phyloP scores from a whole-genome alignment of 768 basidiomycete species.

The Boletus vinaceobasis region DNA sequence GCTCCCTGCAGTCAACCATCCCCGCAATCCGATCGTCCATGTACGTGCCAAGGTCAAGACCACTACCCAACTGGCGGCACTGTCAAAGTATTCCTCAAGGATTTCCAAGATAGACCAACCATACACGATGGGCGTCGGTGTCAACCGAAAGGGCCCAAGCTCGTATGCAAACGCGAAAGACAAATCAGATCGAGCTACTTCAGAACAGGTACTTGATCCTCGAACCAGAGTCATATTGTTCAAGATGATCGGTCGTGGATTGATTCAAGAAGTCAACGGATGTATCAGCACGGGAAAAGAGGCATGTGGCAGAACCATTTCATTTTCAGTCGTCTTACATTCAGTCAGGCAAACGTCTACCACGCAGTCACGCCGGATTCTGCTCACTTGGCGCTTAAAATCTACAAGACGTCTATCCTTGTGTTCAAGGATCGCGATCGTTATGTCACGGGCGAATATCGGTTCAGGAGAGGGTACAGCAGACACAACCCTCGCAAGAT shows the following conservation, averaged over 20 bases:
- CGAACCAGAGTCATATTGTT: slow-evolving; percentile 92
- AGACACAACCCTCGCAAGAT: slow-evolving; percentile 95
- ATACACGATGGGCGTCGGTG: slow-evolving; percentile 64
- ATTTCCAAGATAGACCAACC: slow-evolving; percentile 74
- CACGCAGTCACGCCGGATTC: slow-evolving; percentile 64
- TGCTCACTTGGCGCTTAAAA: slow-evolving; percentile 85
- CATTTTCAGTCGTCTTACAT: slow-evolving; percentile 1
- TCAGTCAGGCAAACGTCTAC: slow-evolving; percentile 88
- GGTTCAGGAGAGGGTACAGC: slow-evolving; percentile 89
- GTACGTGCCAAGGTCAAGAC: slow-evolving; percentile 53
- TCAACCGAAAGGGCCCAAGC: slow-evolving; percentile 90
- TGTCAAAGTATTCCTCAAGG: slow-evolving; percentile 74
- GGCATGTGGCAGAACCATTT: slow-evolving; percentile 40
- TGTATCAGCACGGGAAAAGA: slow-evolving; percentile 99
- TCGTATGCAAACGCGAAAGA: slow-evolving; percentile 89
- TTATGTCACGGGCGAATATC: slow-evolving; percentile 92
- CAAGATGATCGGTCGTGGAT: slow-evolving; percentile 90
- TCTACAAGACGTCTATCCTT: slow-evolving; percentile 98
- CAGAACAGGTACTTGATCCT: slow-evolving; percentile 94
- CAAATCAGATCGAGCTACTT: slow-evolving; percentile 94
- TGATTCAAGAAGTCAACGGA: slow-evolving; percentile 89
- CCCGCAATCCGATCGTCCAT: slow-evolving; percentile 35
- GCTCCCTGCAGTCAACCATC: slow-evolving; percentile 71
- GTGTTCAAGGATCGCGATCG: slow-evolving; percentile 97
- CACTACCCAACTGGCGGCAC: slow-evolving; percentile 66